These are phyloP conservation scores for Botryotinia convoluta DNA, from an alignment of 2,329 filamentous ascomycete species.

Conservation along the genomic window DNA sequence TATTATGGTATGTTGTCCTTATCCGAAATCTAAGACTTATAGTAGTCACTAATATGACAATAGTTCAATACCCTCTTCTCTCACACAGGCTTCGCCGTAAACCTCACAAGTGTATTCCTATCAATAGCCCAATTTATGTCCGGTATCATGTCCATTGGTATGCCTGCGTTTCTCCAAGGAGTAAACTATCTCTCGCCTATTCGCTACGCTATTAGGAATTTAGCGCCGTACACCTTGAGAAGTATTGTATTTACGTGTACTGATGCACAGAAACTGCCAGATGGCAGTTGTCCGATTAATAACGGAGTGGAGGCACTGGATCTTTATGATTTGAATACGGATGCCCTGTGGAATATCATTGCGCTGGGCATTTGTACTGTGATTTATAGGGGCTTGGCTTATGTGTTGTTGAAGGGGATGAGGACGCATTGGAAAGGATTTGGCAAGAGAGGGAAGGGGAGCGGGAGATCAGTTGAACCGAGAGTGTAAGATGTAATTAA, in stretches of 20 bases:
- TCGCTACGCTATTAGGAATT: conserved; percentile 65
- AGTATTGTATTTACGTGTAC: conserved; percentile 63
- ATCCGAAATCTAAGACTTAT: not conserved
- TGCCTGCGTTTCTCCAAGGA: conserved; percentile 62
- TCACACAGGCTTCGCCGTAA: conserved; percentile 75
- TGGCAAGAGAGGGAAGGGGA: not conserved
- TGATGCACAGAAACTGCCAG: conserved; percentile 54
- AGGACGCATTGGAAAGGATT: conserved; percentile 49
- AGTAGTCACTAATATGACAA: not conserved
- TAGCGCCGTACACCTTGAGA: conserved; percentile 63
- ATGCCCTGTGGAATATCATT: conserved; percentile 59
- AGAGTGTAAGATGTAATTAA: not conserved
- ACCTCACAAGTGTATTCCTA: conserved; percentile 67
- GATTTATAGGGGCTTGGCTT: conserved; percentile 63
- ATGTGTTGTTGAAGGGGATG: conserved; percentile 53
- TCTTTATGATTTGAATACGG: conserved; percentile 63
- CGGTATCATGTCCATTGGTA: conserved; percentile 67
- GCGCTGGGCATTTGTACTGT: conserved; percentile 62
- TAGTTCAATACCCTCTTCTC: conserved; percentile 71
- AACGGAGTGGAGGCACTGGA: conserved; percentile 65
- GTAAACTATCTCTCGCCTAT: conserved; percentile 72
- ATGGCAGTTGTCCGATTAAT: conserved; percentile 62
- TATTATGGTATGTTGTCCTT: conserved; percentile 51
- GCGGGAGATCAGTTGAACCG: not conserved
- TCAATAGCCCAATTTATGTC: conserved; percentile 69